Percentiles rank a stretch among this genome's conserved stretches.
phyloP scores from a whole-genome alignment of 2,329 filamentous ascomycete species.

The Cladophialophora carrionii region DNA sequence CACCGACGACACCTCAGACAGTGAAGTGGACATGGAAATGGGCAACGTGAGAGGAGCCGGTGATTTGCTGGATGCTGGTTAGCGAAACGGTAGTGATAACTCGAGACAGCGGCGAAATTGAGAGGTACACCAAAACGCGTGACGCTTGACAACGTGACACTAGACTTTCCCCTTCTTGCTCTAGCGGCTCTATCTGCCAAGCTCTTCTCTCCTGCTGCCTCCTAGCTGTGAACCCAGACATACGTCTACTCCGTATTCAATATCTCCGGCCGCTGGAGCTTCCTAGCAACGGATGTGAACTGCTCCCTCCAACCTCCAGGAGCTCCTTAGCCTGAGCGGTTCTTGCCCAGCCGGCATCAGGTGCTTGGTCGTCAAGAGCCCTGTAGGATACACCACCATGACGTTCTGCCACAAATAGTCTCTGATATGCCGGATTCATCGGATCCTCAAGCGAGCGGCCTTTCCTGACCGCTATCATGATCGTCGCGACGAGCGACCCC shows the following conservation, averaged over 20 bases:
- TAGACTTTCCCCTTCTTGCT: neutral
- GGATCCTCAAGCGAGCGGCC: conserved; percentile 7
- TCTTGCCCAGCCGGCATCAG: neutral
- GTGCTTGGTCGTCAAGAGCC: neutral
- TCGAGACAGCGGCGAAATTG: neutral
- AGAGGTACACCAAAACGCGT: too few species aligned
- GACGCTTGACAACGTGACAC: neutral
- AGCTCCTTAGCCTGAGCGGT: neutral
- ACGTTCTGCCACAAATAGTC: neutral
- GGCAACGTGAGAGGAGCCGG: neutral
- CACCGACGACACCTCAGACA: too few species aligned
- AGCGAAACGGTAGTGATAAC: too few species aligned
- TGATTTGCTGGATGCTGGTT: neutral
- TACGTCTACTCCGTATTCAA: neutral
- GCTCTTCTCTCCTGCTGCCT: neutral
- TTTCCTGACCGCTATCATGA: neutral
- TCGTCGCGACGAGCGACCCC: neutral
- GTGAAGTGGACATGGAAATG: neutral
- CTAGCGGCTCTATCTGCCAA: neutral
- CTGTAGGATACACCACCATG: neutral
- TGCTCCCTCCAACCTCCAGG: neutral
- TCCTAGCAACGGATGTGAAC: neutral
- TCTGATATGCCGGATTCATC: neutral
- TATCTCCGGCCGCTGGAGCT: neutral
- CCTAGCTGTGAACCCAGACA: neutral